These are phyloP conservation scores for Calocera cornea DNA, from an alignment of 768 basidiomycete species.

Conservation along the genomic window DNA sequence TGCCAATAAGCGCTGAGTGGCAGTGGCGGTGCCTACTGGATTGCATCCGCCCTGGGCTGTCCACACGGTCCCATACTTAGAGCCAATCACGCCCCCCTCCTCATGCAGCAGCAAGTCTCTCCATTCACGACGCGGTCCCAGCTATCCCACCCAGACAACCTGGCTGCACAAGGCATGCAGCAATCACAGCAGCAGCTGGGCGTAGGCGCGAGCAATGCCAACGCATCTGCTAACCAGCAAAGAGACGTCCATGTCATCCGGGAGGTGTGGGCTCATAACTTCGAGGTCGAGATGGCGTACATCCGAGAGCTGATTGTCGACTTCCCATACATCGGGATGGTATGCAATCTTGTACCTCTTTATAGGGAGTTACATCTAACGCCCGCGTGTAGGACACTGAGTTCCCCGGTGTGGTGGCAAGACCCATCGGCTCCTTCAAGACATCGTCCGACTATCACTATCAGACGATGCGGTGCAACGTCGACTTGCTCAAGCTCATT, in stretches of 20 bases:
- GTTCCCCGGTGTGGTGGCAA: conserved; percentile 94
- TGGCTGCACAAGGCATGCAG: not conserved
- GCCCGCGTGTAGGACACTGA: conserved; percentile 69
- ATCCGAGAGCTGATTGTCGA: conserved; percentile 77
- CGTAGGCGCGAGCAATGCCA: not conserved
- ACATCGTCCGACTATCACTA: conserved; percentile 98
- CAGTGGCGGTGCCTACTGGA: not conserved
- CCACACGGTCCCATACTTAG: not conserved
- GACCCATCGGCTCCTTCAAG: conserved; percentile 92
- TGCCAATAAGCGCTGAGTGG: not conserved
- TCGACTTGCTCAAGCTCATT: conserved; percentile 93
- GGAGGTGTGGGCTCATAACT: conserved; percentile 90
- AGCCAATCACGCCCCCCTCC: not conserved
- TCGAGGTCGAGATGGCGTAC: conserved; percentile 81
- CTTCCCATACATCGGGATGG: conserved; percentile 94
- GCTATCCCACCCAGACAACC: not conserved
- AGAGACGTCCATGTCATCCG: conserved; percentile 36
- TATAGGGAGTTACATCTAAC: conserved; percentile 4
- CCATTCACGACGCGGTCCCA: conserved; percentile 1
- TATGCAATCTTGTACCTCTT: conserved; percentile 24
- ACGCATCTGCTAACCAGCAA: not conserved
- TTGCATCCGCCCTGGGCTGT: not conserved
- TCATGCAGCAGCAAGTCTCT: not conserved
- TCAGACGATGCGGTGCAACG: conserved; percentile 99
- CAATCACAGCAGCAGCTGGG: not conserved